Base-by-base conservation (phyloP, 2,329 filamentous ascomycete genomes). In the Penicillium hordei region DNA sequence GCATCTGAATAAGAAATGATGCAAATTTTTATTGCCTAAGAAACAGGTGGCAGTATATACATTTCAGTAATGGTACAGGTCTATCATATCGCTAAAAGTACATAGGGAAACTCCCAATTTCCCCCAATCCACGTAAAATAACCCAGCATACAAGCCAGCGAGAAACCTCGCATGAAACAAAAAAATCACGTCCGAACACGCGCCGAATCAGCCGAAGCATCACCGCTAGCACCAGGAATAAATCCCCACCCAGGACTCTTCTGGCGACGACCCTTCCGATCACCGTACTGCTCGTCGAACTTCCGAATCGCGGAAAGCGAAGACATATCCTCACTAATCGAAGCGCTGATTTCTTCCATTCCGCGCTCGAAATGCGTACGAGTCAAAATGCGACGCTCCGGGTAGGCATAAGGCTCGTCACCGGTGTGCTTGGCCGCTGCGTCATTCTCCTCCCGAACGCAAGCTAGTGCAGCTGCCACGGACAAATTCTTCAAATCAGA, bases 231-330 rank as follows among this genome's bases (percentile, higher is more conserved):
- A 2, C 74, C 74, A 21, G 73, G 72, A 48, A 69, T 72, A 65
- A 85, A 85, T 4, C 83, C 83, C 72, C 80, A 82, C 0, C 77
- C 76, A 10, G 72, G 65, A 27, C 74, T 85, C 74, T 84, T 86
- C 71, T 84, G 85, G 70, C 85, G 83, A 65, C 84, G 83, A 1
- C 83, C 85, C 69, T 86, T 88, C 36, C 88, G 84, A 71, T 96
- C 92, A 27, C 94, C 93, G 72, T 93, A 99, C 73, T 93, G 89
- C 76, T 96, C 91, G 71, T 99, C 94, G 70, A 97, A 99, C 76
- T 95, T 95, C 67, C 91, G 85, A 68, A 99, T 96, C 13, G 90
- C 90, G 63, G 86, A 85, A 61, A 99, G 79, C 33, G 86, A 91
- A 48, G 86, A 82, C 93, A 97, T 97, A 69, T 99, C 93, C 74